Evolutionary conservation across 176 grass and related monocot species (phyloP).

Genomic region (Hyparrhenia diplandra): DNA sequence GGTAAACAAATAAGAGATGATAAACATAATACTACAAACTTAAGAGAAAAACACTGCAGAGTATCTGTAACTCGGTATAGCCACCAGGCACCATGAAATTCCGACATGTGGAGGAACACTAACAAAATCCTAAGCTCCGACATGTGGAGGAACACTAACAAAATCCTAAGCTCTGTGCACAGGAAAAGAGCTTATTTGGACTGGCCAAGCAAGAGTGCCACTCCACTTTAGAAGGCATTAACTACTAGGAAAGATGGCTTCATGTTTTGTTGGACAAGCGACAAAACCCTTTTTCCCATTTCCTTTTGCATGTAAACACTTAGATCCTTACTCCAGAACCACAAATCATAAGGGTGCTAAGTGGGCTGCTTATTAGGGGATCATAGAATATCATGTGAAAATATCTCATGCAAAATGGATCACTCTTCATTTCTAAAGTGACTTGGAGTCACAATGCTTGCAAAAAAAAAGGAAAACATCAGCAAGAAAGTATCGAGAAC

Average conservation of each 20-base stretch:
- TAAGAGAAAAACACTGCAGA: not conserved
- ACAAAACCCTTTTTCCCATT: not conserved
- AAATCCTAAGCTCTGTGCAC: not conserved
- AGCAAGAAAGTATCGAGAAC: slow-evolving; percentile 7
- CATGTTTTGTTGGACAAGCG: not conserved
- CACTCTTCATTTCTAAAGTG: not conserved
- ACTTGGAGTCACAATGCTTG: not conserved
- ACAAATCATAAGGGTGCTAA: not conserved
- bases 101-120: not conserved
- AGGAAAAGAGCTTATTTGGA: not conserved
- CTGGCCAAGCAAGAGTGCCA: not conserved
- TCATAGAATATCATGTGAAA: not conserved
- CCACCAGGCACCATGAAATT: not conserved
- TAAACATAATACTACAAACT: not conserved
- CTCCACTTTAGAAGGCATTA: not conserved
- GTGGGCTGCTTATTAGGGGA: not conserved
- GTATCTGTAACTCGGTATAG: not conserved
- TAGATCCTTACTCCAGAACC: not conserved
- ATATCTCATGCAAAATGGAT: not conserved
- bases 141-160: too few species aligned
- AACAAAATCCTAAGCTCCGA: too few species aligned
- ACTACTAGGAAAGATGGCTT: not conserved
- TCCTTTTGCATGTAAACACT: not conserved
- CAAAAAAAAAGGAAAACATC: not conserved
- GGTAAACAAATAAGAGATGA: slow-evolving; percentile 1